A percentile compares a stretch with the other conserved stretches of the same genome.
Evolutionary conservation across 2,329 filamentous ascomycete species (phyloP).

Genomic region (Alternaria brassicae): DNA sequence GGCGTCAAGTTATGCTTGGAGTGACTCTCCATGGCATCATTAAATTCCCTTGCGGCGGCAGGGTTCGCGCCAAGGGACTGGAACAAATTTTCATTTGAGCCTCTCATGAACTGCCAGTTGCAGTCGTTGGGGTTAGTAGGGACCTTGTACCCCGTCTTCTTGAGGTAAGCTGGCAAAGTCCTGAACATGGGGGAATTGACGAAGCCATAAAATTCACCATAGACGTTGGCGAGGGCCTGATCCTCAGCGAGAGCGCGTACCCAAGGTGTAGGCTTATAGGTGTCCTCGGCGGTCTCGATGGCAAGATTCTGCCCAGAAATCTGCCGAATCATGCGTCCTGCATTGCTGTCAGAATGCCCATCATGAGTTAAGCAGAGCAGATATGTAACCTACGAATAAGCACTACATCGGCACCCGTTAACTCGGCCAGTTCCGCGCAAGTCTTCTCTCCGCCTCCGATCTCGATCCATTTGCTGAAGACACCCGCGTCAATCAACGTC

Average conservation of each 20-base stretch:
- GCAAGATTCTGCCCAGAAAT: constrained; percentile 4
- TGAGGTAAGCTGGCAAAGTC: constrained; percentile 9
- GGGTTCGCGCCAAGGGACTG: constrained; percentile 11
- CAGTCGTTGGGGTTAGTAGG: constrained; percentile 10
- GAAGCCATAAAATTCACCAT: constrained; percentile 9
- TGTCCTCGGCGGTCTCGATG: constrained; percentile 4
- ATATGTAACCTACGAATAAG: background rate
- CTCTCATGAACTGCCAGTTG: constrained; percentile 12
- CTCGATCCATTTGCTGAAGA: constrained; percentile 13
- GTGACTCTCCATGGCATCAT: constrained; percentile 11
- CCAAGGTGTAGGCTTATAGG: constrained; percentile 11
- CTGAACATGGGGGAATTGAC: constrained; percentile 13
- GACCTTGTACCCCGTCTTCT: constrained; percentile 8
- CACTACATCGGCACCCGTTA: background rate
- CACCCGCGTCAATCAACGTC: constrained; percentile 10
- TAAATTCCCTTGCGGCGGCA: constrained; percentile 10
- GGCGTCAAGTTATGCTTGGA: constrained; percentile 1
- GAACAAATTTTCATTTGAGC: constrained; percentile 7
- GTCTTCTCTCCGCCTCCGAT: constrained; percentile 5
- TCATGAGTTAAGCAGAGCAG: background rate
- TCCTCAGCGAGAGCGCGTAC: constrained; percentile 7
- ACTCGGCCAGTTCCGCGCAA: constrained; percentile 5
- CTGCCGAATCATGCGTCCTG: constrained; percentile 1
- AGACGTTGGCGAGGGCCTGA: constrained; percentile 11
- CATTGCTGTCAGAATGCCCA: background rate